These are phyloP conservation scores for Penicillium canariense DNA, from an alignment of 495 filamentous ascomycete species.

Conservation along the genomic window DNA sequence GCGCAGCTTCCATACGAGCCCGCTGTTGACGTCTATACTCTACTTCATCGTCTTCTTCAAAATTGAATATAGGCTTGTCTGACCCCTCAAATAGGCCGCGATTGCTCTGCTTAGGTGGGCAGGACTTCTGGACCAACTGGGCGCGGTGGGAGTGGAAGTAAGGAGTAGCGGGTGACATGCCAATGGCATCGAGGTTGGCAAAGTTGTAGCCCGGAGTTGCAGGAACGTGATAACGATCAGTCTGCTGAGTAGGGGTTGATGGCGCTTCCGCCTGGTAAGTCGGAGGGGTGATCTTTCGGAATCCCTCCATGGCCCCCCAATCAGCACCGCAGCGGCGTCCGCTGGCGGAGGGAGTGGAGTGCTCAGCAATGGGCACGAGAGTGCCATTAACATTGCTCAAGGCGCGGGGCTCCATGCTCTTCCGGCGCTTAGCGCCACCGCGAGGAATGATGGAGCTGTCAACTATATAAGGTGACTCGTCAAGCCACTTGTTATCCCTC, in stretches of 20 bases:
- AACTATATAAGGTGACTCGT: constrained; percentile 66
- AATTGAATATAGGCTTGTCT: constrained; percentile 10
- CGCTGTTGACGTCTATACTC: constrained; percentile 50
- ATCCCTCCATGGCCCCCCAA: constrained; percentile 37
- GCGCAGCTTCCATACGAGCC: constrained; percentile 66
- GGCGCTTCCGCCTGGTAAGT: constrained; percentile 15
- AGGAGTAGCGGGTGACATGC: constrained; percentile 54
- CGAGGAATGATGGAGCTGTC: constrained; percentile 71
- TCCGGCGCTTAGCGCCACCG: constrained; percentile 73
- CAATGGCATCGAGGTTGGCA: constrained; percentile 41
- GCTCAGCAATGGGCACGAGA: constrained; percentile 33
- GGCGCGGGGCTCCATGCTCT: constrained; percentile 87
- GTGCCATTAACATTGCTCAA: constrained; percentile 71
- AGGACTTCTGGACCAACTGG: constrained; percentile 65
- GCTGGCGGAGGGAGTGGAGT: constrained; percentile 32
- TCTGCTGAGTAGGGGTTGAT: constrained; percentile 25
- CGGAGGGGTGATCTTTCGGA: constrained; percentile 34
- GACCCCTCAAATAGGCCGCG: constrained; percentile 41
- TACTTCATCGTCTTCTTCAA: constrained; percentile 27
- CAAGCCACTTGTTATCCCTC: constrained; percentile 71
- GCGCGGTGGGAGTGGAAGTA: constrained; percentile 53
- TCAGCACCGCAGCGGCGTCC: constrained; percentile 33
- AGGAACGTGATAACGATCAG: constrained; percentile 29
- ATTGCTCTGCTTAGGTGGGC: constrained; percentile 63
- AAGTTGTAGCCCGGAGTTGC: constrained; percentile 36